These are phyloP conservation scores for Cordyceps fumosorosea DNA, from an alignment of 2,329 filamentous ascomycete genomes.

Conservation along the genomic window DNA sequence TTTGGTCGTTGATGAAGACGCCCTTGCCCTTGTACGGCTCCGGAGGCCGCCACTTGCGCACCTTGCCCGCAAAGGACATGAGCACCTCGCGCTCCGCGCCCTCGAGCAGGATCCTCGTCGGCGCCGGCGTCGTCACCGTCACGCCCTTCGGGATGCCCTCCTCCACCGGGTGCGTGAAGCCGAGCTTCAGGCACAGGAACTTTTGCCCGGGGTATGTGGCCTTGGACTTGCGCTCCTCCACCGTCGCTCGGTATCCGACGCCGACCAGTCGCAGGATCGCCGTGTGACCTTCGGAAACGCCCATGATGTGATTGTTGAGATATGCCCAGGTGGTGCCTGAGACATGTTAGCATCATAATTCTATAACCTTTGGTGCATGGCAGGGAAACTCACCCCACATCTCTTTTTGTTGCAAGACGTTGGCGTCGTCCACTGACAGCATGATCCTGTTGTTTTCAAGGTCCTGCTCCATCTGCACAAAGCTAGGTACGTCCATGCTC, in stretches of 20 bases:
- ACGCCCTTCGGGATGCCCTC: constrained; percentile 76
- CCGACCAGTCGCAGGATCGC: constrained; percentile 89
- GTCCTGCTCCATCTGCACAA: constrained; percentile 66
- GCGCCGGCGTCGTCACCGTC: constrained; percentile 79
- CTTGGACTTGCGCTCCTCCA: constrained; percentile 70
- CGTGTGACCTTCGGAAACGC: constrained; percentile 93
- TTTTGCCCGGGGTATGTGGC: constrained; percentile 75
- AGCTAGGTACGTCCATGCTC: constrained; percentile 71
- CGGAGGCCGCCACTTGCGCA: constrained; percentile 80
- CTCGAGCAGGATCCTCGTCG: constrained; percentile 85
- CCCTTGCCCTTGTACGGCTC: constrained; percentile 99
- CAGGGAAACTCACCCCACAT: constrained; percentile 77
- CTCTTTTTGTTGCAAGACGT: constrained; percentile 69
- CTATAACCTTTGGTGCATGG: background rate
- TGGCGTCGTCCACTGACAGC: constrained; percentile 62
- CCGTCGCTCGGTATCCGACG: constrained; percentile 86
- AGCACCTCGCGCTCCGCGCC: constrained; percentile 80
- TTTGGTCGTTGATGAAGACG: constrained; percentile 96
- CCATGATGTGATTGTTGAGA: constrained; percentile 82
- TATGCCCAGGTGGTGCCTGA: constrained; percentile 84
- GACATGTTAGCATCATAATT: background rate
- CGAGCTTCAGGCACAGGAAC: constrained; percentile 90
- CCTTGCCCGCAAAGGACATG: constrained; percentile 84
- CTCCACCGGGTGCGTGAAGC: constrained; percentile 94
- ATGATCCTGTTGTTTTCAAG: constrained; percentile 53